phyloP scores from a whole-genome alignment of 2,329 filamentous ascomycete genomes.

The Dryadomyces quercus-mongolicae region DNA sequence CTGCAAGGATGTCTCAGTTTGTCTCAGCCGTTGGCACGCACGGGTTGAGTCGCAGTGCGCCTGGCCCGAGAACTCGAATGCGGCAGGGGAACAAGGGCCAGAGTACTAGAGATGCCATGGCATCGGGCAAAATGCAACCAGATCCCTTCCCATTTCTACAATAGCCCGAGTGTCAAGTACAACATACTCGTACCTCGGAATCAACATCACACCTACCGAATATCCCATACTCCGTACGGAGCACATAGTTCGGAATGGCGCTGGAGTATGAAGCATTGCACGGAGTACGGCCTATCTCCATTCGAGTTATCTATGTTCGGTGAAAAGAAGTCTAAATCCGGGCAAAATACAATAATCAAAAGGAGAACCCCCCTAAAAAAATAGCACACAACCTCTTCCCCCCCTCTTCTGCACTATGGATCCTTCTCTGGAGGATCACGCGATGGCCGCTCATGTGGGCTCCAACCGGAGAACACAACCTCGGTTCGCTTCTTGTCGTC shows the following conservation, averaged over 20 bases:
- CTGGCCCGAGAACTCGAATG: not conserved
- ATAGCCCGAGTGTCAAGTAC: not conserved
- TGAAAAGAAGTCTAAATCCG: not conserved
- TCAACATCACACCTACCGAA: not conserved
- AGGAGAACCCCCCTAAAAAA: not conserved
- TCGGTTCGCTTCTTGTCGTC: conserved; percentile 2
- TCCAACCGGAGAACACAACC: conserved; percentile 11
- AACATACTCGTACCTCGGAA: not conserved
- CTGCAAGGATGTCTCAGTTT: not conserved
- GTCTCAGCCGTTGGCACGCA: not conserved
- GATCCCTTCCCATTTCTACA: not conserved
- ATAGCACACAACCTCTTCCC: not conserved
- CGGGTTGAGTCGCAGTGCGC: not conserved
- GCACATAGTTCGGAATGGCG: not conserved
- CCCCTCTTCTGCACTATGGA: not conserved
- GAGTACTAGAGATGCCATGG: not conserved
- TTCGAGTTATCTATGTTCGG: not conserved
- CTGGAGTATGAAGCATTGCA: not conserved
- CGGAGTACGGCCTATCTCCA: too few species aligned
- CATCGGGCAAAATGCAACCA: not conserved
- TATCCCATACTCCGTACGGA: too few species aligned
- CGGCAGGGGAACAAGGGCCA: not conserved
- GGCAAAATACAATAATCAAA: not conserved
- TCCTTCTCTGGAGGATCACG: conserved; percentile 4
- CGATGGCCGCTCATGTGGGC: conserved; percentile 11